Evolutionary conservation across 257 asterid species (phyloP), one percentile per base, ranked within the genome.

Genomic region (Handroanthus guayacan): DNA sequence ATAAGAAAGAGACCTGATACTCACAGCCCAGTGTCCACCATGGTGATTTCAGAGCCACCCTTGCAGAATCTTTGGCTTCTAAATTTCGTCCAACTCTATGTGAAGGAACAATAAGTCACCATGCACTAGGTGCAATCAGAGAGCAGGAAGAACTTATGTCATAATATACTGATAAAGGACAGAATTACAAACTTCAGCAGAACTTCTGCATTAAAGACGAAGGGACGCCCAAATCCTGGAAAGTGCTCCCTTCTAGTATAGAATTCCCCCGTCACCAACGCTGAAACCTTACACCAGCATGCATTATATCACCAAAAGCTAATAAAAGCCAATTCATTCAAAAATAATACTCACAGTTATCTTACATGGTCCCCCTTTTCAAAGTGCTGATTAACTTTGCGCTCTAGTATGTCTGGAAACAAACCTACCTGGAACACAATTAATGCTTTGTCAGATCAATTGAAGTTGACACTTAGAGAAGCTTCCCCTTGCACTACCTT

Each of bases 201-300:
- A 83, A 93, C 84, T 89, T 93, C 84, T 14, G 98, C 94, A 58
- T 91, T 91, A 67, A 89, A 89, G 71, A 91, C 95, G 68, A 86
- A 93, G 52, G 97, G 99, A 70, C 98, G 92, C 62, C 97, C 98
- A 34, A 95, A 95, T 80, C 98, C 98, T 34, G 97, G 98, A 84
- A 95, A 95, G 86, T 95, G 98, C 87, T 93, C 99, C 84, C 80
- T 93, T 81, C 88, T 93, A 67, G 89, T 93, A 76, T 95, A 95
- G 87, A 91, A 93, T 72, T 91, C 97, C 67, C 94, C 97, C 6
- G 99, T 95, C 84, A 95, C 93, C 93, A 93, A 36, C 71, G 99
- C 97, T 88, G 99, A 95, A 89, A 95, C 92, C 99, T 95, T 91
- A 78, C 88, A 83, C 82, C 87, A 88, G 51, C 83, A 83, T 69